phyloP scores from a whole-genome alignment of 768 basidiomycete genomes.

The Trametes punicea region DNA sequence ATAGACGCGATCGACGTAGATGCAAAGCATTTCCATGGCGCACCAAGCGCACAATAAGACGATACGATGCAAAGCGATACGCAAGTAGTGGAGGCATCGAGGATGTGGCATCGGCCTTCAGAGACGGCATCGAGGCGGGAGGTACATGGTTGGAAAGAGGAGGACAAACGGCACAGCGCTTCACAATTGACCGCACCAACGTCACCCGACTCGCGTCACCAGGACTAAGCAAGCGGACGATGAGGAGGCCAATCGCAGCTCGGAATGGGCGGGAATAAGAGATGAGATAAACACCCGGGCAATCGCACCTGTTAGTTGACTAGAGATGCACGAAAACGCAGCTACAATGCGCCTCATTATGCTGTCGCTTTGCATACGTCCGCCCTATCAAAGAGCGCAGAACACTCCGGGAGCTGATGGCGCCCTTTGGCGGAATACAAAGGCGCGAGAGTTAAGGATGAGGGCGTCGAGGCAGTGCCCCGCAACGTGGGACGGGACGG shows the following conservation, averaged over 20 bases:
- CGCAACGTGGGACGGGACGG: neutral
- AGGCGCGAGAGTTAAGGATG: conserved; percentile 1
- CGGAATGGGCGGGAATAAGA: neutral
- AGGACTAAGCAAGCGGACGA: neutral
- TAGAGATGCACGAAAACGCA: neutral
- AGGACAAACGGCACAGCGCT: neutral
- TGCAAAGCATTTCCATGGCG: neutral
- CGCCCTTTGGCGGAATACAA: conserved; percentile 5
- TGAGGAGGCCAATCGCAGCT: neutral
- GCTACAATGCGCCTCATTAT: neutral
- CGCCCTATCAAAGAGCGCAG: neutral
- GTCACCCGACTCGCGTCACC: conserved; percentile 8
- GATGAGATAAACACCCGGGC: neutral
- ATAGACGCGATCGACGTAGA: neutral
- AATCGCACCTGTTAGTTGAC: conserved; percentile 1
- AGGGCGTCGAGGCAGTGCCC: neutral
- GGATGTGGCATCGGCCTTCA: neutral
- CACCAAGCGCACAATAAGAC: neutral
- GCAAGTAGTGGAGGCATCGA: neutral
- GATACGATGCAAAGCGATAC: neutral
- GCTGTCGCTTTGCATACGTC: neutral
- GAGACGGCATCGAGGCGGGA: neutral
- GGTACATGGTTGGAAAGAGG: neutral
- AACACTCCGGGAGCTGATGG: neutral
- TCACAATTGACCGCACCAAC: neutral